Percentiles rank a stretch among this genome's conserved stretches.
Evolutionary conservation across 169 alveolate genomes (phyloP).

Genomic region (Hepatocystis sp.): DNA sequence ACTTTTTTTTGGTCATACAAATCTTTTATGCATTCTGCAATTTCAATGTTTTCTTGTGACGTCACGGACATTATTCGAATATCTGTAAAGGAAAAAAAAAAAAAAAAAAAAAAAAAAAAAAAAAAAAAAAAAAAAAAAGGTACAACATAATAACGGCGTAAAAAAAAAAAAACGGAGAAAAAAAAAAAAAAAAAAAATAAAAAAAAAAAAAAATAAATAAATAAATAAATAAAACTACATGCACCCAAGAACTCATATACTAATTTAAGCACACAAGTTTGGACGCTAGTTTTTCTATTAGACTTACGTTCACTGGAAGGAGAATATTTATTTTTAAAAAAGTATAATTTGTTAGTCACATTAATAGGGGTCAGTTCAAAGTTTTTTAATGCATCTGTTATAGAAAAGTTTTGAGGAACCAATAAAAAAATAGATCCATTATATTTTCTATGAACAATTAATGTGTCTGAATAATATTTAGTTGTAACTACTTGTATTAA

Average conservation of each 20-base stretch:
- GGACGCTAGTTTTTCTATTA: neutral
- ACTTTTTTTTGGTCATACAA: neutral
- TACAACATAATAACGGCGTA: too few species aligned
- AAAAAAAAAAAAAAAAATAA: too few species aligned
- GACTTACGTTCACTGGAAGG: conserved; percentile 28
- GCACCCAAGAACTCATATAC: too few species aligned
- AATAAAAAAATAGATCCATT: conserved; percentile 23
- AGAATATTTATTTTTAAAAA: conserved; percentile 8
- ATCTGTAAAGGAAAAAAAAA: neutral
- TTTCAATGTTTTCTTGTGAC: conserved; percentile 39
- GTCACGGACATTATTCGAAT: conserved; percentile 18
- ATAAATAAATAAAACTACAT: too few species aligned
- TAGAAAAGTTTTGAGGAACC: conserved; percentile 35
- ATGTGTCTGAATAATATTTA: conserved; percentile 50
- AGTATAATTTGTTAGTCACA: neutral
- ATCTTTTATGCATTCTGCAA: conserved; percentile 24
- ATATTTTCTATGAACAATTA: conserved; percentile 50
- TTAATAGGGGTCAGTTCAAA: conserved; percentile 25
- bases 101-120: neutral
- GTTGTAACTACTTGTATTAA: conserved; percentile 55
- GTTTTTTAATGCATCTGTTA: conserved; percentile 9
- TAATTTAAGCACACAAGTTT: neutral
- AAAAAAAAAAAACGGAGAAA: too few species aligned
- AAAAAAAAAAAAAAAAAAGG: too few species aligned
- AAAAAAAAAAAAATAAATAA: too few species aligned